Base-by-base conservation (phyloP, 352 stramenopile species). In the Aphanomyces invadans region DNA sequence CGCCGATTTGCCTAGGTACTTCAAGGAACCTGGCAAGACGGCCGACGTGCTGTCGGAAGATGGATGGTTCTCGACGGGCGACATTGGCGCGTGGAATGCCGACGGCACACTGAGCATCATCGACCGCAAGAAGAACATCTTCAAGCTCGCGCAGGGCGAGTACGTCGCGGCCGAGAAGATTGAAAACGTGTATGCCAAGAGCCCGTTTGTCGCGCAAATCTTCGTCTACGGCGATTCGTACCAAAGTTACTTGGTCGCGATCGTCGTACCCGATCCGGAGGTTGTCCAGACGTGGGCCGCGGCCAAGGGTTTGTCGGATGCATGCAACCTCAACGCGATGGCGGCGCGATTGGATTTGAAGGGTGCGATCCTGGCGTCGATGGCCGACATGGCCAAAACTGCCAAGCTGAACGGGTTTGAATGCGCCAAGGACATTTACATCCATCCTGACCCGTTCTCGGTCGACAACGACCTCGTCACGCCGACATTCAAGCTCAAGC, bases 131-230 rank as follows among this genome's bases (percentile, higher is more conserved):
- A 96, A 97, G 75, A 96, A 97, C 74, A 95, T 97, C 71, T 97
- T 97, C 77, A 97, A 97, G 81, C 84, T 97, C 17, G 83, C 87
- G 21, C 86, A 97, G 71, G 96, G 95, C 48, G 96, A 99, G 76
- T 99, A 99, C 76, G 86, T 99, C 3, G 94, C 96, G 0, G 77
- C 96, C 3, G 96, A 99, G 76, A 98, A 98, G 79, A 88, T 99
- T 67, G 96, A 99, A 72, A 95, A 95, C 70, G 80, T 96, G 11
- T 98, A 98, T 68, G 74, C 79, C 32, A 97, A 97, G 73, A 92
- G 76, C 69, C 79, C 81, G 21, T 96, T 97, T 73, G 90, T 99
- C 25, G 89, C 81, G 0, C 95, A 98, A 74, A 80, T 89, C 32
- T 99, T 98, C 71, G 89, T 99, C 25, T 92, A 98, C 74, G 96